phyloP scores from a whole-genome alignment of 129 eudicot species.

The Arctium lappa region DNA sequence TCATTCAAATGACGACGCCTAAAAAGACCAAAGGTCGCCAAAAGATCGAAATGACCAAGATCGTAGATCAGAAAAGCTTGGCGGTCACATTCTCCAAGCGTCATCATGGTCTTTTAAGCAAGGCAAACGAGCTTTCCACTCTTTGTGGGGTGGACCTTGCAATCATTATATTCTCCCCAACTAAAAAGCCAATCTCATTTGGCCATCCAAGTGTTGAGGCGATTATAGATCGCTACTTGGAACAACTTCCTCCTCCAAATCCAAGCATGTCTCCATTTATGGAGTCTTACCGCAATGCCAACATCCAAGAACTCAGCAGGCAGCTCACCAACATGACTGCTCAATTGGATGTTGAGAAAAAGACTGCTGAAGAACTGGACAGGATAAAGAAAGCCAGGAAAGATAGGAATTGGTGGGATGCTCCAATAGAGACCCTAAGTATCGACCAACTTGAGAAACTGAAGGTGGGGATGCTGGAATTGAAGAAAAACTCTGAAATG shows the following conservation, averaged over 20 bases:
- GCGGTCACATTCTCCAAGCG: slow-evolving; percentile 22
- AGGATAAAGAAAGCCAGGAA: slow-evolving; percentile 19
- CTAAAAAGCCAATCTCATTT: slow-evolving; percentile 38
- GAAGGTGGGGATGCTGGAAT: slow-evolving; percentile 25
- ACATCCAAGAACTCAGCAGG: slow-evolving; percentile 27
- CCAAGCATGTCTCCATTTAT: slow-evolving; percentile 14
- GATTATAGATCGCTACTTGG: slow-evolving; percentile 21
- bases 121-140: slow-evolving; percentile 12
- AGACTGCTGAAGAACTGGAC: slow-evolving; percentile 25
- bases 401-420: slow-evolving; percentile 43
- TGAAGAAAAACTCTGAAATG: slow-evolving; percentile 27
- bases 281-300: slow-evolving; percentile 31
- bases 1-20: background rate
- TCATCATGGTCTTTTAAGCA: background rate
- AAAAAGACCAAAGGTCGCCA: background rate
- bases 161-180: slow-evolving; percentile 43
- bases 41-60: slow-evolving; percentile 6
- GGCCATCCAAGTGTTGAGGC: slow-evolving; percentile 44
- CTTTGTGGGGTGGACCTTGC: slow-evolving; percentile 31
- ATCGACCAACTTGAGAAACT: slow-evolving; percentile 33
- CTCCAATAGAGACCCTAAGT: slow-evolving; percentile 23
- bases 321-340: slow-evolving; percentile 27
- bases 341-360: slow-evolving; percentile 33
- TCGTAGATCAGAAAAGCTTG: background rate
- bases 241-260: slow-evolving; percentile 1